A percentile compares a stretch with the other conserved stretches of the same genome.
phyloP scores from a whole-genome alignment of 108 stramenopile genomes.

The Fistulifera solaris region DNA sequence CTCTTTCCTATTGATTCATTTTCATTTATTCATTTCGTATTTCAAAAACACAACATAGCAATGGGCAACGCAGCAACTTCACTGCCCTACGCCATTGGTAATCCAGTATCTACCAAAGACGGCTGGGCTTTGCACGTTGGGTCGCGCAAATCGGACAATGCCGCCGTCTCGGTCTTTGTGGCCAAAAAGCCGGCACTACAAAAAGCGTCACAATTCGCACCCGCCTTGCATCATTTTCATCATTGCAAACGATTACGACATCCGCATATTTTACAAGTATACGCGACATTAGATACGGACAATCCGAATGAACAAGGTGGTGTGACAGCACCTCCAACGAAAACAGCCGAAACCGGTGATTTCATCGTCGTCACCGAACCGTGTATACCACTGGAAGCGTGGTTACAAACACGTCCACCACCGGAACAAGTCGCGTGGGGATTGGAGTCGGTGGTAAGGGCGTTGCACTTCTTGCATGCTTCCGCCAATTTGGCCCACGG shows the following conservation, averaged over 20 bases:
- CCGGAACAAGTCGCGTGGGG: slow-evolving; percentile 68
- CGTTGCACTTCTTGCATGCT: slow-evolving; percentile 59
- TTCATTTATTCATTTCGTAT: no score
- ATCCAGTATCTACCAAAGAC: slow-evolving; percentile 40
- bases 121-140: slow-evolving; percentile 76
- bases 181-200: slow-evolving; percentile 53
- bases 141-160: slow-evolving; percentile 32
- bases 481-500: slow-evolving; percentile 77
- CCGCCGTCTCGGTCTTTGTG: slow-evolving; percentile 58
- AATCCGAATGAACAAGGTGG: slow-evolving; percentile 43
- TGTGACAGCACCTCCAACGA: slow-evolving; percentile 1
- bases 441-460: slow-evolving; percentile 61
- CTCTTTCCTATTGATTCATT: no score
- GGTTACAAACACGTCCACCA: slow-evolving; percentile 31
- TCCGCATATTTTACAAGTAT: slow-evolving; percentile 63
- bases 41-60: neutral
- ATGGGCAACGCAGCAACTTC: slow-evolving; percentile 72
- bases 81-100: slow-evolving; percentile 65
- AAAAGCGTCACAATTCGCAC: slow-evolving; percentile 56
- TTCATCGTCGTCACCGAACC: slow-evolving; percentile 74
- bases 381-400: slow-evolving; percentile 50
- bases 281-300: slow-evolving; percentile 78
- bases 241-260: slow-evolving; percentile 63
- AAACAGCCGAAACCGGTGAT: slow-evolving; percentile 47
- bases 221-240: slow-evolving; percentile 76